Conservation (phyloP, 768 basidiomycete species). For the Tulasnella sp. region DNA sequence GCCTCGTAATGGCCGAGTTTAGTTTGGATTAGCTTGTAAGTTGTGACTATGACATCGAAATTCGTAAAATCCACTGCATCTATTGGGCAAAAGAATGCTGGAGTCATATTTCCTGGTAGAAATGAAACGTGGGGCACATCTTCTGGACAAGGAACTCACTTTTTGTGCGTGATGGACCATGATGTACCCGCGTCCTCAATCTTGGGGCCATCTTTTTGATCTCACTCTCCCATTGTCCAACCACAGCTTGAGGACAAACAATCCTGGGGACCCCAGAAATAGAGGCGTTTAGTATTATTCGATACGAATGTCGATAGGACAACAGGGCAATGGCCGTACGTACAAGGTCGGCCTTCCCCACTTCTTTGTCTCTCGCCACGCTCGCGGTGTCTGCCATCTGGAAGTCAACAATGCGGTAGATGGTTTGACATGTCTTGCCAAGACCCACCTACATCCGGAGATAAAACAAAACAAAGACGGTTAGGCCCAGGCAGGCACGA, state of each 20-base stretch:
- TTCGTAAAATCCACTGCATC: conserved; percentile 45
- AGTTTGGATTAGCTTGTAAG: conserved; percentile 73
- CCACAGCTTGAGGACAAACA: conserved; percentile 75
- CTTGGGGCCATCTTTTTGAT: conserved; percentile 57
- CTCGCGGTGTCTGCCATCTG: conserved; percentile 53
- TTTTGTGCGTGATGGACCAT: conserved; percentile 63
- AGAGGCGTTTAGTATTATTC: no score
- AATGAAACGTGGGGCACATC: no score
- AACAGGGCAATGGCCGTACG: no score
- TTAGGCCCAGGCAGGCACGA: no score
- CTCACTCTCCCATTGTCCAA: conserved; percentile 87
- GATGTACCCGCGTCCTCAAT: conserved; percentile 69
- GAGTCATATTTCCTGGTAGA: no score
- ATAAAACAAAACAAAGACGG: not conserved
- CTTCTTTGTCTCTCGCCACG: conserved; percentile 32
- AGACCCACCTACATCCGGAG: conserved; percentile 24
- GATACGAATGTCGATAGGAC: no score
- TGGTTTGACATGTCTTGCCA: conserved; percentile 78
- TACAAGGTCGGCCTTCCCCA: conserved; percentile 59
- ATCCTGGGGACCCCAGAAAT: no score
- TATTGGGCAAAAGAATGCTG: no score
- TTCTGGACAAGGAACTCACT: conserved; percentile 34
- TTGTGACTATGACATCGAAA: conserved; percentile 71
- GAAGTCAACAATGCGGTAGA: conserved; percentile 79
- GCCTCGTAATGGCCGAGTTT: conserved; percentile 53